Conservation (phyloP, 2,329 filamentous ascomycete genomes). For the Fusarium tricinctum region DNA sequence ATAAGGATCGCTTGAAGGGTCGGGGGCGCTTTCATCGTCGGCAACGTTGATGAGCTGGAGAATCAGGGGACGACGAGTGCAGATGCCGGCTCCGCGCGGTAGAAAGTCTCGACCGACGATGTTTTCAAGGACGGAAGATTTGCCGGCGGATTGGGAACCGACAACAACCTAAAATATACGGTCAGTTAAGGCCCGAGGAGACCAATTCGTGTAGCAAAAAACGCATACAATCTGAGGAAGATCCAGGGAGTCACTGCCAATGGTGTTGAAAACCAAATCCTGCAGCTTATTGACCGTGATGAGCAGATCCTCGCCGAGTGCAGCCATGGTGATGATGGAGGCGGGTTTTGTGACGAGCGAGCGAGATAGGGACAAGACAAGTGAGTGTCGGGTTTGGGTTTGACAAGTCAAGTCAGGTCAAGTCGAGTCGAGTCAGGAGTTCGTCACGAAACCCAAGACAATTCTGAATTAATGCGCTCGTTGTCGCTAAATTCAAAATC, state of each 20-base stretch:
- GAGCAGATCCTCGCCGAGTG: slow-evolving; percentile 95
- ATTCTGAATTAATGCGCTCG: slow-evolving; percentile 46
- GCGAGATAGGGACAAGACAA: slow-evolving; percentile 24
- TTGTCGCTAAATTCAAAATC: slow-evolving; percentile 47
- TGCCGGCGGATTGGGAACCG: slow-evolving; percentile 97
- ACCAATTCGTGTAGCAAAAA: slow-evolving; percentile 30
- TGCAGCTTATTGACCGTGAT: slow-evolving; percentile 98
- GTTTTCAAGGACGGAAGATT: slow-evolving; percentile 98
- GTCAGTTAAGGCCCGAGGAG: slow-evolving; percentile 33
- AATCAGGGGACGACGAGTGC: slow-evolving; percentile 93
- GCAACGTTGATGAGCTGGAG: slow-evolving; percentile 98
- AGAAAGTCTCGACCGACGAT: slow-evolving; percentile 98
- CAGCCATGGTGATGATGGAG: slow-evolving; percentile 75
- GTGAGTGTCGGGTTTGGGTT: slow-evolving; percentile 30
- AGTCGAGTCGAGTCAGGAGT: slow-evolving; percentile 36
- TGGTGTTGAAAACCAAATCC: slow-evolving; percentile 99
- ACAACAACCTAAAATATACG: slow-evolving; percentile 82
- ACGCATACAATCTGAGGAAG: slow-evolving; percentile 93
- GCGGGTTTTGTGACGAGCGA: slow-evolving; percentile 31
- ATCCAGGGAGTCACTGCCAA: slow-evolving; percentile 97
- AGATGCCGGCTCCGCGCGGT: slow-evolving; percentile 95
- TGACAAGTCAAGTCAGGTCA: slow-evolving; percentile 14
- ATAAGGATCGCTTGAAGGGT: slow-evolving; percentile 78
- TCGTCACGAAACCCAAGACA: slow-evolving; percentile 33
- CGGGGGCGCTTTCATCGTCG: slow-evolving; percentile 75